Base-by-base conservation (phyloP, 2,329 filamentous ascomycete species). In the Botrytis cinerea region DNA sequence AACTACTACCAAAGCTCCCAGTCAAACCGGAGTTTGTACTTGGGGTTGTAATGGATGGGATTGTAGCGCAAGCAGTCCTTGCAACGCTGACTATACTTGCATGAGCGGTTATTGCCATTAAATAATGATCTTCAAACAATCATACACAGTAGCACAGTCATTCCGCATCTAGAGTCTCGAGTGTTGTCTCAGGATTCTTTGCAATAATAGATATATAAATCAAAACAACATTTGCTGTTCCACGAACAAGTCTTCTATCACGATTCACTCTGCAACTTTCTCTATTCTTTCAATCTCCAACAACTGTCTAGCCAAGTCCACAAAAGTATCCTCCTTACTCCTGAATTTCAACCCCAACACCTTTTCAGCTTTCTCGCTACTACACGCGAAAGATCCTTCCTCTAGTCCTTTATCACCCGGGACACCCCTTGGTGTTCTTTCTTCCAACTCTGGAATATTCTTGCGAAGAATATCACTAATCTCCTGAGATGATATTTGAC, bases 401-500 rank as follows among this genome's bases (percentile, higher is more conserved):
- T 51, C 28, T 22, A 78, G 40, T 12, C 38, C 45, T 61, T 74
- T 73, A 10, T 68, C 74, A 51, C 75, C 74, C 7, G 79, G 78
- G 25, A 84, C 83, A 1, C 84, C 82, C 1, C 79, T 77, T 28
- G 87, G 87, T 73, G 89, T 79, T 69, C 82, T 78, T 18, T 82
- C 83, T 74, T 83, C 83, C 74, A 87, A 83, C 75, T 88, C 81
- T 0, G 87, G 87, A 75, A 88, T 87, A 73, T 85, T 80, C 75
- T 86, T 85, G 72, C 83, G 82, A 62, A 92, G 84, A 54, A 88
- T 83, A 73, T 88, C 84, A 0, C 85, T 85, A 46, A 91, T 86
- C 76, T 86, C 82, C 78, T 87, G 86, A 79, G 91, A 91, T 70
- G 84, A 86, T 77, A 90, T 91, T 77, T 86, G 84, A 1, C 86